Base-by-base conservation (phyloP, 805 yeast genomes). In the Suhomyces faveliae region DNA sequence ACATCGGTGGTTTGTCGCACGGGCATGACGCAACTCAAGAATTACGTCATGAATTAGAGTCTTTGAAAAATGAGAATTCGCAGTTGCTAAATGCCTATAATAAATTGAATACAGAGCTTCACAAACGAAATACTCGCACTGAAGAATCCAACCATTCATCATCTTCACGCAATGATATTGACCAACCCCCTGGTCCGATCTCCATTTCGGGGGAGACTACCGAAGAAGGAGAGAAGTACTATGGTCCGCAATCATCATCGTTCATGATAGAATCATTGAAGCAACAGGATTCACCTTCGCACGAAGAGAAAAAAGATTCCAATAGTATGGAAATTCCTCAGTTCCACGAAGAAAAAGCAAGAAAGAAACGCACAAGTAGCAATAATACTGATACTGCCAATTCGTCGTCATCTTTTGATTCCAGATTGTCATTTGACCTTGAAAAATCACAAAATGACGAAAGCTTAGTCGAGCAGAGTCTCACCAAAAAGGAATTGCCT, bases 231-330 rank as follows among this genome's bases (percentile, higher is more conserved):
- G 69, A 67, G 24, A 75, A 74, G 47, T 78, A 73, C 52, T 78
- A 76, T 54, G 81, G 81, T 0, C 81, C 83, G 1, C 77, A 71
- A 49, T 74, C 79, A n/a, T 68, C 77, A 5, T 61, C 64, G 35
- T 77, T 64, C 54, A 77, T 78, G 81, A 70, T 76, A 33, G 71
- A 72, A 29, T 58, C 68, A 2, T 62, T 70, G 40, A 59, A 58
- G 44, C 40, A 42, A 12, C 50, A 55, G 37, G 64, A 66, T 13
- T 57, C 62, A 21, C 66, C 57, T 42, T 53, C 59, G 37, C 57
- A 56, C 37, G 53, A 59, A n/a, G 63, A 61, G 37, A 20, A 33
- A 12, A 33, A 17, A 8, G 5, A 13, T 24, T 6, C 35, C 7
- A 17, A 33, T 3, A 17, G 21, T 33, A 15, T 24, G 17, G 24